Percentiles rank a stretch among this genome's conserved stretches.
Evolutionary conservation across 1,284 basidiomycete genomes (phyloP).

Genomic region (Cutaneotrichosporon sp.): DNA sequence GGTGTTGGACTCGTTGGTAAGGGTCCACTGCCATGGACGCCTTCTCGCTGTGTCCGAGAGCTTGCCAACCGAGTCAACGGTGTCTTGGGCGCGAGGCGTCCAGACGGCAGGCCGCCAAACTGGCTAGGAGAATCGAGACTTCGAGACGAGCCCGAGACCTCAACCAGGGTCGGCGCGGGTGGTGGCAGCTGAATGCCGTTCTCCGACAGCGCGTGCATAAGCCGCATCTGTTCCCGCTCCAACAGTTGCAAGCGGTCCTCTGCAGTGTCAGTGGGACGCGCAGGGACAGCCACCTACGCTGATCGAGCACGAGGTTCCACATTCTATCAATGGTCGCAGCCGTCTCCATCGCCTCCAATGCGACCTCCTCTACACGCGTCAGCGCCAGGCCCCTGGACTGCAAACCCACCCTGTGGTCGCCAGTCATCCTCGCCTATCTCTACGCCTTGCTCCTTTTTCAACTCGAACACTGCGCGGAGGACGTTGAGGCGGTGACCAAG

Average conservation of each 20-base stretch:
- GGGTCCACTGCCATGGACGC: slow-evolving; percentile 6
- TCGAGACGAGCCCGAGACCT: slow-evolving; percentile 13
- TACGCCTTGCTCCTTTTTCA: slow-evolving; percentile 77
- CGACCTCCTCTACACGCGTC: slow-evolving; percentile 19
- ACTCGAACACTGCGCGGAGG: slow-evolving; percentile 79
- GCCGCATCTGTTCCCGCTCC: slow-evolving; percentile 29
- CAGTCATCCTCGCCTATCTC: slow-evolving; percentile 81
- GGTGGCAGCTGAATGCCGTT: slow-evolving; percentile 23
- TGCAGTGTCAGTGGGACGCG: slow-evolving; percentile 5
- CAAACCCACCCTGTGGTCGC: slow-evolving; percentile 73
- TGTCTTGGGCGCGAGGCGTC: slow-evolving; percentile 5
- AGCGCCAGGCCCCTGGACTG: neutral
- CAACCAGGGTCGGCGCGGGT: slow-evolving; percentile 20
- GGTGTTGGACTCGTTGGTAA: slow-evolving; percentile 15
- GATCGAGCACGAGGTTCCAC: slow-evolving; percentile 64
- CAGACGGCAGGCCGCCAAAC: neutral
- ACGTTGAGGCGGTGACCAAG: slow-evolving; percentile 83
- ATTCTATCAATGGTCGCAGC: slow-evolving; percentile 60
- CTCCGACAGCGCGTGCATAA: slow-evolving; percentile 29
- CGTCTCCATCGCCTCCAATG: slow-evolving; percentile 21
- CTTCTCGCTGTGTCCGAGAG: neutral
- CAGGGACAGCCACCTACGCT: slow-evolving; percentile 53
- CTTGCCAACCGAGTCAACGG: slow-evolving; percentile 1
- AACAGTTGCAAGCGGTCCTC: slow-evolving; percentile 34
- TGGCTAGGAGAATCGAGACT: slow-evolving; percentile 32